Evolutionary conservation across 1,284 basidiomycete species (phyloP).

Genomic region (Ceratobasidium sp.): DNA sequence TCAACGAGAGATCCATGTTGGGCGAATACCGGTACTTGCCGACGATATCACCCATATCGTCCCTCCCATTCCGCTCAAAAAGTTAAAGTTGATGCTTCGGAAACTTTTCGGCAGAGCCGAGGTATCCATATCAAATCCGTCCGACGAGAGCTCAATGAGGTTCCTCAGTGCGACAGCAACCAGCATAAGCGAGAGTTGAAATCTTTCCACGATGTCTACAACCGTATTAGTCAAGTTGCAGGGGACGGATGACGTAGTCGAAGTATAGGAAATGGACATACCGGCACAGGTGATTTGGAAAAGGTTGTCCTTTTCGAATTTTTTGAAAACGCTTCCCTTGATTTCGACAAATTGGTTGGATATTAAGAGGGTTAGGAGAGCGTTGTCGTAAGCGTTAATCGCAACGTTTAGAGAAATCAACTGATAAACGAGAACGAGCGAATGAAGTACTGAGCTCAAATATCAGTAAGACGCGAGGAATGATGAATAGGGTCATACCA

Average conservation of each 20-base stretch:
- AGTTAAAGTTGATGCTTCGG: constrained; percentile 71
- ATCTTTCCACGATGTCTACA: constrained; percentile 96
- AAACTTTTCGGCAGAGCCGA: constrained; percentile 84
- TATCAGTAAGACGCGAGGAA: constrained; percentile 1
- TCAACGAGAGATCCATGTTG: not conserved
- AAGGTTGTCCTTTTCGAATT: constrained; percentile 99
- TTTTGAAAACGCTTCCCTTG: constrained; percentile 99
- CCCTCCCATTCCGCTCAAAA: constrained; percentile 19
- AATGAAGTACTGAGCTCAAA: constrained; percentile 71
- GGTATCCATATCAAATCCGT: constrained; percentile 75
- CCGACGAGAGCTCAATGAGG: constrained; percentile 91
- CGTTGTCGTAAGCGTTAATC: constrained; percentile 98
- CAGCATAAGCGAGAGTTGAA: constrained; percentile 92
- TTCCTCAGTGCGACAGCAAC: constrained; percentile 92
- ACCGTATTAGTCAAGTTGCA: constrained; percentile 1
- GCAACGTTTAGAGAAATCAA: constrained; percentile 96
- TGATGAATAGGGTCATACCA: constrained; percentile 58
- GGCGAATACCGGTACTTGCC: constrained; percentile 54
- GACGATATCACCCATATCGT: constrained; percentile 86
- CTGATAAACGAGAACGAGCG: constrained; percentile 97
- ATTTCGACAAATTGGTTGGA: constrained; percentile 99
- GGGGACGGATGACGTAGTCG: not conserved
- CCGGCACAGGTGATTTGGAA: constrained; percentile 98
- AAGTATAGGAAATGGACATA: constrained; percentile 48
- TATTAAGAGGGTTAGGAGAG: constrained; percentile 90